Conservation (phyloP, 768 basidiomycete genomes). For the Lactarius hatsudake region DNA sequence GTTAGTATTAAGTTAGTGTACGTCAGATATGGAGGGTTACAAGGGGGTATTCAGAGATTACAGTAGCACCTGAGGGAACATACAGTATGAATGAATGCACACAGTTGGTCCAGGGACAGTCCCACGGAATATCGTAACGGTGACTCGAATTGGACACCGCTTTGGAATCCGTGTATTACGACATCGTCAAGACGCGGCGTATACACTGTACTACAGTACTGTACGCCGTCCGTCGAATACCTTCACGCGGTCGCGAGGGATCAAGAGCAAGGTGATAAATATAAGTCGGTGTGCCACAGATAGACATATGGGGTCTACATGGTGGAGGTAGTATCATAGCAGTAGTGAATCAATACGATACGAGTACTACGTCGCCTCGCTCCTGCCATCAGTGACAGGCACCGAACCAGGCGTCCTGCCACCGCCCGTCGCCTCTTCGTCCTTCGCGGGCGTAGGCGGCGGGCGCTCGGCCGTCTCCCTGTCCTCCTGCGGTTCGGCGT, state of each 20-base stretch:
- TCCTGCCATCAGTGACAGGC: conserved; percentile 1
- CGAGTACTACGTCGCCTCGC: neutral
- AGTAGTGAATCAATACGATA: neutral
- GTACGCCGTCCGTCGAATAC: neutral
- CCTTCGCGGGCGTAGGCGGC: conserved; percentile 16
- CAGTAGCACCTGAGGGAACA: too few relatives aligned
- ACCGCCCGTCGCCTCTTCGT: neutral
- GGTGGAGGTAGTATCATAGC: neutral
- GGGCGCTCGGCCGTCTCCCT: neutral
- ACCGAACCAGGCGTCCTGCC: neutral
- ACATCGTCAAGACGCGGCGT: too few relatives aligned
- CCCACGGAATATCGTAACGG: too few relatives aligned
- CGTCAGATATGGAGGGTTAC: too few relatives aligned
- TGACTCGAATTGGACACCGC: too few relatives aligned
- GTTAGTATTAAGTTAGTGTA: too few relatives aligned
- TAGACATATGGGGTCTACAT: neutral
- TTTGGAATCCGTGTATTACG: too few relatives aligned
- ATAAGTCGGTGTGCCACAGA: neutral
- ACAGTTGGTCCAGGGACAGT: too few relatives aligned
- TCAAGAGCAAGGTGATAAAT: neutral
- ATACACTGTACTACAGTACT: too few relatives aligned
- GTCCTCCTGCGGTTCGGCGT: neutral
- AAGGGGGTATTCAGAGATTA: too few relatives aligned
- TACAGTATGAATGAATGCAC: too few relatives aligned
- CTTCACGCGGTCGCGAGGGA: neutral